Evolutionary conservation across 2,329 filamentous ascomycete species (phyloP).

Genomic region (Catunica adiposa): DNA sequence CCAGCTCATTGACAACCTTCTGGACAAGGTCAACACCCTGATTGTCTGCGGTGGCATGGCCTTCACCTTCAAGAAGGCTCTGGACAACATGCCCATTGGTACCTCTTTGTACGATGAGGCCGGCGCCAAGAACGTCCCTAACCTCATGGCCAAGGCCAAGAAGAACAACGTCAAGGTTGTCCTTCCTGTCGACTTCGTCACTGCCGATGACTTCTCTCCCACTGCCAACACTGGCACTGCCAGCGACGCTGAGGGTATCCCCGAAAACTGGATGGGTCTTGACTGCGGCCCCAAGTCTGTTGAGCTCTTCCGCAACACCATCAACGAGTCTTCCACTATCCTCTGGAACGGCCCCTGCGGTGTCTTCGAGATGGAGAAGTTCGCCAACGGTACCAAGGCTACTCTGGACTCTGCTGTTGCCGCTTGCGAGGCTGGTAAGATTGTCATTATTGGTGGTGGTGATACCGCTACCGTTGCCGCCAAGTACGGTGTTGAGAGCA

Average conservation of each 20-base stretch:
- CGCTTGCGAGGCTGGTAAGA: constrained; percentile 69
- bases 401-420: constrained; percentile 78
- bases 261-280: constrained; percentile 95
- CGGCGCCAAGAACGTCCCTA: constrained; percentile 75
- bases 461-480: constrained; percentile 96
- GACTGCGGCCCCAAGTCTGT: constrained; percentile 84
- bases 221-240: constrained; percentile 69
- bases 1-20: constrained; percentile 95
- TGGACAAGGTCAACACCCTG: constrained; percentile 93
- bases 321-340: constrained; percentile 81
- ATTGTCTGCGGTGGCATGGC: constrained; percentile 97
- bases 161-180: constrained; percentile 90
- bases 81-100: constrained; percentile 78
- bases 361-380: constrained; percentile 94
- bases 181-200: constrained; percentile 88
- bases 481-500: constrained; percentile 90
- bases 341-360: constrained; percentile 97
- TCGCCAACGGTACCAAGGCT: constrained; percentile 79
- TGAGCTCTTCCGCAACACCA: constrained; percentile 75
- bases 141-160: constrained; percentile 90
- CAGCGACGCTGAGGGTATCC: constrained; percentile 70
- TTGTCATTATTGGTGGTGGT: constrained; percentile 95
- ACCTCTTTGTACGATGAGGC: constrained; percentile 85
- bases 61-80: constrained; percentile 99
- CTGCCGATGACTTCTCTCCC: constrained; percentile 81